A percentile compares a stretch with the other conserved stretches of the same genome.
Evolutionary conservation across 805 yeast species (phyloP).

Genomic region (Starmerella vitae): DNA sequence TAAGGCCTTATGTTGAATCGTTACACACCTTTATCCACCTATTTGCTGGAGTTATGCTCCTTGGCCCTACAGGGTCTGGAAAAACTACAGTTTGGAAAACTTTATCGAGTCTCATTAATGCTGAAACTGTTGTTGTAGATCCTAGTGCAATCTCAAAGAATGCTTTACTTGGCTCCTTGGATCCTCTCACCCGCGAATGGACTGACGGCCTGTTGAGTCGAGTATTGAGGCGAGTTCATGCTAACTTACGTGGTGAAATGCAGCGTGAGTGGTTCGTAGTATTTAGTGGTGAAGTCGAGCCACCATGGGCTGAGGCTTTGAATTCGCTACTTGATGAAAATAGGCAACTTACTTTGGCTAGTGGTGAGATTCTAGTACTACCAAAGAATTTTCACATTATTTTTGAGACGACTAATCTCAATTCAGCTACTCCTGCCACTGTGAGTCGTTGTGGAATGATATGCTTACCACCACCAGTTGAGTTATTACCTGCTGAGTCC

Average conservation of each 20-base stretch:
- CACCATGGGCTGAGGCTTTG: slow-evolving; percentile 81
- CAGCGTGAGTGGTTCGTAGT: slow-evolving; percentile 54
- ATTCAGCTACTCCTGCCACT: slow-evolving; percentile 76
- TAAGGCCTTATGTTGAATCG: slow-evolving; percentile 30
- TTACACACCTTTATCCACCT: slow-evolving; percentile 41
- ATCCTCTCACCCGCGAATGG: slow-evolving; percentile 78
- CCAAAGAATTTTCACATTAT: slow-evolving; percentile 51
- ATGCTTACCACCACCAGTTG: slow-evolving; percentile 31
- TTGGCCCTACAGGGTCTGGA: slow-evolving; percentile 67
- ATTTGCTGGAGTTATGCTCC: slow-evolving; percentile 69
- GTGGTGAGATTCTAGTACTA: slow-evolving; percentile 68
- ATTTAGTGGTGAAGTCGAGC: slow-evolving; percentile 88
- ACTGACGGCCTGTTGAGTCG: slow-evolving; percentile 71
- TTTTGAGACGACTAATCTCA: slow-evolving; percentile 61
- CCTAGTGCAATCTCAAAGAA: slow-evolving; percentile 62
- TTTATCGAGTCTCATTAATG: slow-evolving; percentile 35
- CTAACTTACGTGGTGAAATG: slow-evolving; percentile 46
- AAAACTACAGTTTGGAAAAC: slow-evolving; percentile 45
- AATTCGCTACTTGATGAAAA: slow-evolving; percentile 89
- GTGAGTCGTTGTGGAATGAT: slow-evolving; percentile 85
- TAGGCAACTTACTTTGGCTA: slow-evolving; percentile 64
- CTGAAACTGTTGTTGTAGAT: slow-evolving; percentile 41
- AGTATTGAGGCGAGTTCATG: slow-evolving; percentile 43
- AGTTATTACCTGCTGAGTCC: too few relatives aligned
- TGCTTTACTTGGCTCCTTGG: slow-evolving; percentile 55